Evolutionary conservation across 2,329 filamentous ascomycete genomes (phyloP), one percentile per base, ranked within the genome.

Genomic region (Sporothrix brasiliensis): DNA sequence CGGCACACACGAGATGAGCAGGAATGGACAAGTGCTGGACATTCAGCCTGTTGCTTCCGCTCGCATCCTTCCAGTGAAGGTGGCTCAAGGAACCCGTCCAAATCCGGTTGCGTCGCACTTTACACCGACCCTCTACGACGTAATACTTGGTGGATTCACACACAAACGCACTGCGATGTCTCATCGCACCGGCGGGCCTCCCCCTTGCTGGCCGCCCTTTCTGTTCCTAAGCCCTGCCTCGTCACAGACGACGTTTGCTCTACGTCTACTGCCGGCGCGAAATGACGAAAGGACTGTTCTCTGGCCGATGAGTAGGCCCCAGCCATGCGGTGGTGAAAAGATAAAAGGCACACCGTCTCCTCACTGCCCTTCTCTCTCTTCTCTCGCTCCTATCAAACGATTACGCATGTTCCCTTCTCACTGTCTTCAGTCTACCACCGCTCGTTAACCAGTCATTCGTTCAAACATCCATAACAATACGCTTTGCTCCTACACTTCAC

Each of bases 381-480:
- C 49, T 49, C 30, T 63, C 24, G 7, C 41, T 63, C 50, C 30
- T 60, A 30, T 16, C n/a, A 47, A 13, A 27, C 14, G 13, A 52
- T 52, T 19, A 50, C 21, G 21, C 52, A 24, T 27, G 24, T 52
- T 69, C 19, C 19, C 34, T 68, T 16, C 11, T 52, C 30, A 16
- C n/a, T 61, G 54, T 41, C 24, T 27, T 60, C 27, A 39, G 27
- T 49, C 54, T 47, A 53, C 56, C 3, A 27, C 10, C 68, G 44
- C 68, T 69, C 68, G 68, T 61, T 70, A 63, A 44, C 34, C 27
- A 24, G 61, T 70, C 69, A 67, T 47, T 66, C 61, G 52, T 44
- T 66, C 24, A 56, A 41, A 63, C 27, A 44, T 21, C 21, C 41
- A 61, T 53, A 56, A 21, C 16, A 21, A 30, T n/a, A 14, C 13